Percentiles rank a stretch among this genome's conserved stretches.
Evolutionary conservation across 2,329 filamentous ascomycete species (phyloP).

Genomic region (Cytospora paraplurivora): DNA sequence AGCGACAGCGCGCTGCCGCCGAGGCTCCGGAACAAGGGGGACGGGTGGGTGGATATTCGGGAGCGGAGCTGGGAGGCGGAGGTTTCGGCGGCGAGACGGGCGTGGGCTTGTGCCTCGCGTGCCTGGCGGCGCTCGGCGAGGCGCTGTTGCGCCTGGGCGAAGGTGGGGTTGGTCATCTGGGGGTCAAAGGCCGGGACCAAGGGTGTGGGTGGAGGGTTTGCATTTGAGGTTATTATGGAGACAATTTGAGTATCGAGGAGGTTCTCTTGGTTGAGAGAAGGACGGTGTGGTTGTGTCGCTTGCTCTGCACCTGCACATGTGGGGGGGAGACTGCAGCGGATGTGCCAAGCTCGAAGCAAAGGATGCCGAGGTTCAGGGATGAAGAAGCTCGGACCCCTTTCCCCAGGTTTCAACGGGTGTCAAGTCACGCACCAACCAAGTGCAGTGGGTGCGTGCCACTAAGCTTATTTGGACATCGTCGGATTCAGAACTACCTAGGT

Average conservation of each 20-base stretch:
- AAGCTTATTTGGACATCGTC: background rate
- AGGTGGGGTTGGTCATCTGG: slow-evolving; percentile 62
- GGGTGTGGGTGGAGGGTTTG: background rate
- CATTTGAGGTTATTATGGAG: background rate
- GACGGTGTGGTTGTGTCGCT: background rate
- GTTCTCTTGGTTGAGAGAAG: background rate
- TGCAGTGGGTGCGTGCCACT: no score
- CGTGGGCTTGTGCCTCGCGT: slow-evolving; percentile 67
- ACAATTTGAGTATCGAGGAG: background rate
- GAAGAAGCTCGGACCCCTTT: background rate
- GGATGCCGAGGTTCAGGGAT: background rate
- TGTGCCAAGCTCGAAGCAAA: background rate
- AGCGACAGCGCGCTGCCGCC: slow-evolving; percentile 57
- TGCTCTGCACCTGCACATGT: background rate
- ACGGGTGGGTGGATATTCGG: slow-evolving; percentile 55
- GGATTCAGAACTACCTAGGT: background rate
- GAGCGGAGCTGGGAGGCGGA: slow-evolving; percentile 41
- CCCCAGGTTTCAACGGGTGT: background rate
- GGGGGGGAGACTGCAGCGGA: background rate
- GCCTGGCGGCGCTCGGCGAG: slow-evolving; percentile 78
- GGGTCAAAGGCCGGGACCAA: slow-evolving; percentile 33
- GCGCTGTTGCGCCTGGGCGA: slow-evolving; percentile 86
- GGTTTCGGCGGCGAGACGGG: slow-evolving; percentile 51
- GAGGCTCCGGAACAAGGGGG: slow-evolving; percentile 58
- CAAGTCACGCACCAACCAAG: background rate